Base-by-base conservation (phyloP, 441 rosid genomes). In the Melastoma candidum region DNA sequence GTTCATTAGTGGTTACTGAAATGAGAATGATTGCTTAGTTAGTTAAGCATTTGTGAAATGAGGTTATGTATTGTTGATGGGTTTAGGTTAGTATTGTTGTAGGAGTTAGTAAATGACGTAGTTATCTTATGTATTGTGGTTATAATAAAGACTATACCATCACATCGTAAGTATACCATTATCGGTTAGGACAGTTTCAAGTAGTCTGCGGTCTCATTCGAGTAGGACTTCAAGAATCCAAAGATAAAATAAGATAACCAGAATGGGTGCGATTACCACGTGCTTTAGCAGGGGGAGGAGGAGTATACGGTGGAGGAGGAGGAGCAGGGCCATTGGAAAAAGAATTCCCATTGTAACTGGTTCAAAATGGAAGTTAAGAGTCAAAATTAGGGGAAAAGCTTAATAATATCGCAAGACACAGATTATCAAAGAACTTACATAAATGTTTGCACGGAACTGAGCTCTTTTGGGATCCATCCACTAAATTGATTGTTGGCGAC, bases 401-500 rank as follows among this genome's bases (percentile, higher is more conserved):
- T 2, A 32, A 32, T 14, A 56, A 47, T 2, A 26, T 39, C 3
- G 2, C 7, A 51, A 47, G 47, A 0, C 26, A 8, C 25, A 7
- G 53, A 44, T 22, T 32, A 2, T 14, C 56, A 3, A 8, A 5
- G 24, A 52, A 59, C 89, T 80, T 77, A 89, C 99, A 81, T 77
- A 61, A 89, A 83, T 48, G 66, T 83, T 29, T 58, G 73, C 62
- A 87, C 59, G 46, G 85, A 83, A 65, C 44, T 70, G 65, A 93
- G 76, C 68, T 87, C 95, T 63, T 10, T 69, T 46, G 97, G 95
- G 69, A 93, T 83, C 88, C 90, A 85, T 55, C 99, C 99, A 64
- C 63, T 81, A 63, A 93, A 93, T 54, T 76, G 65, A 65, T 93
- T 93, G 66, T 84, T 79, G 26, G 97, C 97, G 17, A 93, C 96